These are phyloP conservation scores for Angomonas desouzai DNA, from an alignment of 208 protist genomes.

Conservation along the genomic window DNA sequence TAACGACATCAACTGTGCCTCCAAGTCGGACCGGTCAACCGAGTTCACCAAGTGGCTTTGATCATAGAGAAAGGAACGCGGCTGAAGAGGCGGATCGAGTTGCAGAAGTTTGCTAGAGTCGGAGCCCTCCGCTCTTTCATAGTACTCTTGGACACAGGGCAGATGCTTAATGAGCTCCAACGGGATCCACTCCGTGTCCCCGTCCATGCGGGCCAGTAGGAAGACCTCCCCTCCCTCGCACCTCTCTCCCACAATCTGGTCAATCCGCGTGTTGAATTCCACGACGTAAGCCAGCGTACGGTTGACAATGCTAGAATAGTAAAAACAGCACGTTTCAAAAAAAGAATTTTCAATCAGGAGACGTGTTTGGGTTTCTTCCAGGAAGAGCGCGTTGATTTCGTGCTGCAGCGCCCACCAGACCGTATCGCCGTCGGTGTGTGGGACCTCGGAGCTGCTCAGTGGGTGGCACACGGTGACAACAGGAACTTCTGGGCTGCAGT, in stretches of 20 bases:
- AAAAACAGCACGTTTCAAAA: background rate
- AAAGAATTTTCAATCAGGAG: background rate
- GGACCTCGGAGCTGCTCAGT: background rate
- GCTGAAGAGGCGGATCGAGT: no score
- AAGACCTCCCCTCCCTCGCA: background rate
- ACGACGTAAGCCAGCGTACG: background rate
- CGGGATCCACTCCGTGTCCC: background rate
- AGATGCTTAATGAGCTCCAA: background rate
- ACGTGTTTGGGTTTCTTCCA: background rate
- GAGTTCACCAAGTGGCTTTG: slow-evolving; percentile 41
- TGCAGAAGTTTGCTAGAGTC: background rate
- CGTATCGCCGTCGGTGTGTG: background rate
- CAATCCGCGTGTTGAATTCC: background rate
- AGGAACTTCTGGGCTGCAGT: no score
- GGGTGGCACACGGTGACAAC: no score
- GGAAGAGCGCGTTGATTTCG: background rate
- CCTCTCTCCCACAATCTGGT: background rate
- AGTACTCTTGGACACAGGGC: background rate
- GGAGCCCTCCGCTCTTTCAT: background rate
- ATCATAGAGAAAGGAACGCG: no score
- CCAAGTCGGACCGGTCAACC: slow-evolving; percentile 48
- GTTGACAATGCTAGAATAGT: background rate
- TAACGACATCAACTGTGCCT: slow-evolving; percentile 39
- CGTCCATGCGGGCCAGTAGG: background rate
- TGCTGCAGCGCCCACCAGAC: background rate